Evolutionary conservation across 305 asterid genomes (phyloP).

Genomic region (Lippia alba): DNA sequence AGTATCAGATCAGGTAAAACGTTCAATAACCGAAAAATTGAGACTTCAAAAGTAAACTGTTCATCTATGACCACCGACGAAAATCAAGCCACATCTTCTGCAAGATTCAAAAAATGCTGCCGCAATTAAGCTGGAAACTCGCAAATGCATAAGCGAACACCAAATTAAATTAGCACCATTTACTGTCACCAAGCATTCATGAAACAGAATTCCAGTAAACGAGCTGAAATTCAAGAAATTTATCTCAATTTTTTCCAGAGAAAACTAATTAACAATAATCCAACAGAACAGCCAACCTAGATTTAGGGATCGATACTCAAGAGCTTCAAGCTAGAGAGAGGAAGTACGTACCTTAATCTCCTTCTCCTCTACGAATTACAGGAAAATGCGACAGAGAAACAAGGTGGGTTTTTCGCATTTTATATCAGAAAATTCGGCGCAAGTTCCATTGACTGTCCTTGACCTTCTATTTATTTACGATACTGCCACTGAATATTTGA

Average conservation of each 20-base stretch:
- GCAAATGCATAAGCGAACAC: constrained; percentile 33
- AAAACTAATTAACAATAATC: constrained; percentile 24
- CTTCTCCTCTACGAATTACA: constrained; percentile 40
- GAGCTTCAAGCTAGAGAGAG: constrained; percentile 39
- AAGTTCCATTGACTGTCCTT: constrained; percentile 47
- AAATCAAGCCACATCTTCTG: constrained; percentile 25
- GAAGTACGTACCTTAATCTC: constrained; percentile 40
- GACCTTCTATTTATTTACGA: constrained; percentile 29
- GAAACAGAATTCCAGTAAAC: constrained; percentile 17
- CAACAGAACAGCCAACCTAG: constrained; percentile 39
- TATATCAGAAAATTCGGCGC: constrained; percentile 7
- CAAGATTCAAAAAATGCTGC: constrained; percentile 36
- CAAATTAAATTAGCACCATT: background rate
- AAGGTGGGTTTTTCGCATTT: constrained; percentile 31
- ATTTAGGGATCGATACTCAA: constrained; percentile 47
- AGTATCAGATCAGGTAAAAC: background rate
- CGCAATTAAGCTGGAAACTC: constrained; percentile 24
- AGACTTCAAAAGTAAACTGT: background rate
- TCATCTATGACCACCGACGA: constrained; percentile 30
- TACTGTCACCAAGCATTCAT: constrained; percentile 22
- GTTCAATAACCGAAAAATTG: background rate
- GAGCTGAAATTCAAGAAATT: constrained; percentile 20
- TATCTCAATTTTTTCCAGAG: constrained; percentile 1
- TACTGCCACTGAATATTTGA: constrained; percentile 25
- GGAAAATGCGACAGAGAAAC: constrained; percentile 51